phyloP scores from a whole-genome alignment of 1,284 basidiomycete genomes.

The Chiua sp. region DNA sequence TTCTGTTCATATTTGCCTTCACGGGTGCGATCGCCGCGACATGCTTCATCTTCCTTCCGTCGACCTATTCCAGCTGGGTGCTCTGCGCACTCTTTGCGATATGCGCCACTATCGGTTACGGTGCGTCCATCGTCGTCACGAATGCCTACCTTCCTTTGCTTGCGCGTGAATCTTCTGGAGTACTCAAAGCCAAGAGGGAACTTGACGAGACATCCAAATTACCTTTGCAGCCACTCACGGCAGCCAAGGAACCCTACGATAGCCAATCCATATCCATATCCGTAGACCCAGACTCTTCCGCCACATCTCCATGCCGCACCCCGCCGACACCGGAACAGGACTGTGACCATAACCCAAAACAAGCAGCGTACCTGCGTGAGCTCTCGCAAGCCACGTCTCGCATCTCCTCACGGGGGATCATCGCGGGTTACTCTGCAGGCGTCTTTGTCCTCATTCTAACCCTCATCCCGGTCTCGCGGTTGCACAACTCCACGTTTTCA shows the following conservation, averaged over 20 bases:
- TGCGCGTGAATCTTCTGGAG: conserved; percentile 68
- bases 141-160: conserved; percentile 88
- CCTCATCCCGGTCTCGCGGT: conserved; percentile 72
- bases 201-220: conserved; percentile 29
- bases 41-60: conserved; percentile 76
- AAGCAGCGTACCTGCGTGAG: conserved; percentile 50
- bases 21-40: conserved; percentile 70
- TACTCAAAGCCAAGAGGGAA: conserved; percentile 50
- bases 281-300: conserved; percentile 15
- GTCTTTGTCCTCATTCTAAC: conserved; percentile 74
- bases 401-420: conserved; percentile 84
- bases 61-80: conserved; percentile 69
- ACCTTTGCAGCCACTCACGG: conserved; percentile 27
- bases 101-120: conserved; percentile 48
- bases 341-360: conserved; percentile 1
- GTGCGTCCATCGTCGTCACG: conserved; percentile 84
- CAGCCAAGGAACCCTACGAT: conserved; percentile 4
- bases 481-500: conserved; percentile 74
- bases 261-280: neutral
- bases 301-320: conserved; percentile 35
- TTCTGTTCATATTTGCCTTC: conserved; percentile 77
- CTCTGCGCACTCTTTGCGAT: conserved; percentile 45
- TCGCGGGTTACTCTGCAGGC: conserved; percentile 81
- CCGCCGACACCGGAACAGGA: neutral
- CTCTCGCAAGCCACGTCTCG: conserved; percentile 76